Base-by-base conservation (phyloP, 345 rosid genomes). In the Firmiana major region DNA sequence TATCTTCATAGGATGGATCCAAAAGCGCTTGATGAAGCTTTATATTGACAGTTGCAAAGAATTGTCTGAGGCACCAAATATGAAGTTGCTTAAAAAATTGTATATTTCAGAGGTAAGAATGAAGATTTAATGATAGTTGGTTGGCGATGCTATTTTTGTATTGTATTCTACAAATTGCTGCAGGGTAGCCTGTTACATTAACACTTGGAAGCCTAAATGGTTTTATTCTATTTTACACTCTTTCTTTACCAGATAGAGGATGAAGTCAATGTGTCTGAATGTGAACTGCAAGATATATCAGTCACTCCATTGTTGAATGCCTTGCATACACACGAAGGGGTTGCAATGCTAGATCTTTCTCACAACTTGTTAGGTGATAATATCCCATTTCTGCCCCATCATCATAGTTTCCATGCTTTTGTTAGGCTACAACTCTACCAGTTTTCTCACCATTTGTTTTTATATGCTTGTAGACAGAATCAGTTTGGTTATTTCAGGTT, bases 201-300 rank as follows among this genome's bases (percentile, higher is more conserved):
- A 64, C 67, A n/a, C 24, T 16, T 49, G 74, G 54, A 15, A 63
- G 63, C 43, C 53, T 73, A 79, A 70, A 43, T 28, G 75, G 43
- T 22, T 77, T 49, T 53, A 71, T 49, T 65, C 62, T 28, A 34
- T 80, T 43, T 78, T 55, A 16, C 55, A 17, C 60, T 64, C 59
- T 78, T 77, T 72, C 38, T 79, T 62, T 46, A 69, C 75, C 84
- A 95, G 98, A 91, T 92, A 53, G 99, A 95, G 85, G 98, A 95
- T 85, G 99, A 93, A 87, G 88, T 95, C 24, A 77, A 81, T 62
- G 89, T 83, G 63, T 89, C 98, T 42, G 97, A 90, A 43, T 95
- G 97, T 80, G 97, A 90, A 76, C 82, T 95, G 86, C 99, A 93
- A 91, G 99, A 95, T 79, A 74, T 95, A 78, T 95, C 98, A 74